Evolutionary conservation across 2,329 filamentous ascomycete species (phyloP), one percentile per base, ranked within the genome.

Genomic region (Fusarium sp.): DNA sequence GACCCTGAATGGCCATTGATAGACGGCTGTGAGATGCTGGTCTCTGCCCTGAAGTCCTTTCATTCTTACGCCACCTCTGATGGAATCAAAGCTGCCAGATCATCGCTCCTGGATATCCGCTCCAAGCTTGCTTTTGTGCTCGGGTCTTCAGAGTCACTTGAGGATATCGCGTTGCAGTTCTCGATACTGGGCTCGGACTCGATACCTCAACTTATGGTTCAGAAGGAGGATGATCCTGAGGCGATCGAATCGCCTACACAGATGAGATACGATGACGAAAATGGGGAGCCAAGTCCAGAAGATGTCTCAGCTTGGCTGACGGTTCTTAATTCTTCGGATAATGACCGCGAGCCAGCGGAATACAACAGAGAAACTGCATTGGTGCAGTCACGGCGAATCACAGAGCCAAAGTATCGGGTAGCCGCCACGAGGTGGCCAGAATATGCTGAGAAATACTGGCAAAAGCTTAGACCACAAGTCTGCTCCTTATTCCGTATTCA

Each of bases 371-470:
- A 78, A 56, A 48, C 69, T n/a, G 54, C 60, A 3, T 54, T 70
- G 4, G 58, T 75, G 5, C 66, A 71, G 18, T 66, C 69, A 15
- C 72, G 72, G 17, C 70, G 75, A 17, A 58, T 71, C 3, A 65
- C 39, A 8, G 61, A 68, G 36, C 75, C 75, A 6, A 55, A 72
- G 8, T 78, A 76, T 48, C 69, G 71, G 14, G 63, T 58, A 6
- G 78, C 78, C 2, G 74, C 78, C 7, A 58, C 44, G 1, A 49
- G 51, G 5, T 80, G 80, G 75, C 74, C 74, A 7, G 24, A 58
- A 3, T 67, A 76, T 26, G 76, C 73, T 5, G 68, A 74, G 11
- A 50, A 54, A 3, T 68, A 77, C 58, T 80, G 79, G 79, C 31
- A 63, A 11, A 69, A 70, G 7, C 57, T 79, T 4, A 36, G 66